Evolutionary conservation across 805 yeast species (phyloP), one percentile per base, ranked within the genome.

Genomic region (Candida maris): DNA sequence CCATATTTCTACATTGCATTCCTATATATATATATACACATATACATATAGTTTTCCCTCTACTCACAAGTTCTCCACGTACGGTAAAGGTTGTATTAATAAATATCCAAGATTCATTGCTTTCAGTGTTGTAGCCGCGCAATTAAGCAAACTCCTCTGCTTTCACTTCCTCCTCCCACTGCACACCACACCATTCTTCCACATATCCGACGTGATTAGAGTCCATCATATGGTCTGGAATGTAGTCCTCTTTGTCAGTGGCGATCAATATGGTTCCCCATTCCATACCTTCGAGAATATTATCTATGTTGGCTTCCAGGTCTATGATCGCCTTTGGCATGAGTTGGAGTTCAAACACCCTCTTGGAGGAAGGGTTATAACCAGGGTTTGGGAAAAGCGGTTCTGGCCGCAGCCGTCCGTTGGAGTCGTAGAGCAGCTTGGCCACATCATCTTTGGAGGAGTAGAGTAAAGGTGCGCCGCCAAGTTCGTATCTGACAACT

Each of bases 231-330:
- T 40, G 39, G 3, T 62, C 57, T 5, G 87, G 81, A 12, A 68
- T 61, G 42, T 65, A 76, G 54, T 85, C 94, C 45, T 77, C 80
- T 6, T 62, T 60, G 48, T 85, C 51, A 0, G 96, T 85, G 27
- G 80, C 85, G 2, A 91, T 84, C 18, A 86, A 64, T 20, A 93
- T 84, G 0, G 97, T 85, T 1, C 97, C 97, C 98, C 98, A 93
- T 44, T 91, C 94, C 95, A 91, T 91, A 9, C 97, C 97, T 23
- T 77, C 77, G 28, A 72, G 50, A 2, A 84, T 64, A 50, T 59
- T 53, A 48, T 63, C 52, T 37, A 21, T 33, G 57, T 64, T 12
- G 28, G 67, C 68, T 55, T 91, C 97, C 30, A 93, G 68, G 51
- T 86, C 91, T 34, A 85, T 68, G 35, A 93, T 91, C 35, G 88